These are phyloP conservation scores for Yamadazyma pseudoaaseri DNA, from an alignment of 1,139 yeast species.

Conservation along the genomic window DNA sequence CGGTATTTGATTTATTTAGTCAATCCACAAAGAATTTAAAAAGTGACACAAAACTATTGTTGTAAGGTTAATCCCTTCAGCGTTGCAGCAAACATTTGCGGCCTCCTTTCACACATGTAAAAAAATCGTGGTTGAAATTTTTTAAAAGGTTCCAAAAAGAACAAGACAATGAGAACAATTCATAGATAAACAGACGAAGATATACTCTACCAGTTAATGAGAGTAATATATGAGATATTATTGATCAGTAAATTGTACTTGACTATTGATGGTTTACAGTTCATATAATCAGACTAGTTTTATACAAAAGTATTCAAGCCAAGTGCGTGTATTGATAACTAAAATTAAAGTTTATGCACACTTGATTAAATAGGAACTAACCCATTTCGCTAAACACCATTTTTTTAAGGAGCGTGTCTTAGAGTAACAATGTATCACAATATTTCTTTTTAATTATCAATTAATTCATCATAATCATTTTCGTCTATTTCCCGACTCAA, in stretches of 20 bases:
- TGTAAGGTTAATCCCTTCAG: slow-evolving; percentile 1
- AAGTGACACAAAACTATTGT: neutral
- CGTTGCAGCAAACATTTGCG: slow-evolving; percentile 1
- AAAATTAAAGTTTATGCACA: neutral
- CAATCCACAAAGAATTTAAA: neutral
- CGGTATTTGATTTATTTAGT: neutral
- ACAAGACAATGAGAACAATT: neutral
- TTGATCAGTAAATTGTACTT: no score
- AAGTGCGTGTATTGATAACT: no score
- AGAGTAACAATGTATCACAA: slow-evolving; percentile 2
- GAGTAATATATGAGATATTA: no score
- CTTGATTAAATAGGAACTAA: neutral
- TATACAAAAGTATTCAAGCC: no score
- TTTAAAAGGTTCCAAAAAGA: neutral
- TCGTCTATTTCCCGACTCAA: slow-evolving; percentile 2
- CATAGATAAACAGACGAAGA: neutral
- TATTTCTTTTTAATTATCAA: slow-evolving; percentile 1
- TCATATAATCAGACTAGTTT: no score
- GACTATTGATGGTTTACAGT: no score
- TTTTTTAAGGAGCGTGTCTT: slow-evolving; percentile 2
- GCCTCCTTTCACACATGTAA: slow-evolving; percentile 4
- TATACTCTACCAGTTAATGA: no score
- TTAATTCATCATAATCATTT: slow-evolving; percentile 2
- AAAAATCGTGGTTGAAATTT: slow-evolving; percentile 4
- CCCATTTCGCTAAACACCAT: no score